Evolutionary conservation across 2,329 filamentous ascomycete genomes (phyloP), one percentile per base, ranked within the genome.

Genomic region (Verticillium nubilum): DNA sequence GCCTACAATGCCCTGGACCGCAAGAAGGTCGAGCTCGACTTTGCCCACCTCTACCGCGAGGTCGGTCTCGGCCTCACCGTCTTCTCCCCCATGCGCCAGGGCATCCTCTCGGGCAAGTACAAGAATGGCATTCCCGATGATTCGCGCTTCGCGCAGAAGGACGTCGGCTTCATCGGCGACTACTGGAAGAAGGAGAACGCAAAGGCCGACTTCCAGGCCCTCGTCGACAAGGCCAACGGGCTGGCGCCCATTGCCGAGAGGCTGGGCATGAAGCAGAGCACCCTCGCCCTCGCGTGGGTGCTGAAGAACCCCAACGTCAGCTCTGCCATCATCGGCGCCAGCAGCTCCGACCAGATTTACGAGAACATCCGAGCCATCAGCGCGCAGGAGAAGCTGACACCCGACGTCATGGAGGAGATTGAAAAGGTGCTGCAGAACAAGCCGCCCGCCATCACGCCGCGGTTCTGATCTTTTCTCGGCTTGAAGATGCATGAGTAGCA

Each of bases 101-200:
- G 86, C 23, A 78, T 89, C 61, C 73, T 89, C 62, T 85, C 85
- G 0, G 87, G 86, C 54, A 89, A 89, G 72, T 89, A 89, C 74
- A 86, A 84, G 69, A 74, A 86, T 65, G 84, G 83, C 28, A 82
- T 87, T 47, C 85, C 85, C 4, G 74, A 80, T 4, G 81, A 81
- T 62, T 85, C 82, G n/a, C 77, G 87, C 28, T 76, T 87, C 60
- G 80, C 80, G 13, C 78, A 80, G 65, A 79, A 79, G 50, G 76
- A 53, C 25, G 79, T 87, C 61, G 77, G 80, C 57, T 87, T 81
- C 68, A 78, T 87, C 65, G 72, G 78, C 60, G 77, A 79, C 37
- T 81, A 75, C 72, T 80, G 78, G 78, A 75, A 81, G 70, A 70
- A 75, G 33, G 61, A 64, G 56, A 82, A 79, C 12, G 76, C 76